Percentiles rank a stretch among this genome's conserved stretches.
Conservation (phyloP, 169 alveolate genomes). For the Cryptosporidium sp. region DNA sequence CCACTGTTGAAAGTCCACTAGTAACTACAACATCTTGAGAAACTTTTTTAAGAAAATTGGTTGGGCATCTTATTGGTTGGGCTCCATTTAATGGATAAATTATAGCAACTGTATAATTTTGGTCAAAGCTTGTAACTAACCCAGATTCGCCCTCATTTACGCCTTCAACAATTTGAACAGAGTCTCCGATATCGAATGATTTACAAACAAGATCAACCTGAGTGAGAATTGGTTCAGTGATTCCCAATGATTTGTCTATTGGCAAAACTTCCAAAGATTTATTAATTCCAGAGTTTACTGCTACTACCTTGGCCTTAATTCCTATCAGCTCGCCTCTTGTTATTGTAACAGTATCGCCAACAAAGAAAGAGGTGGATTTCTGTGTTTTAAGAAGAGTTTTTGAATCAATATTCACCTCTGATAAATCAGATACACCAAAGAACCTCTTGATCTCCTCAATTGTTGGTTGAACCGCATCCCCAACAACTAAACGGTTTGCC, state of each 20-base stretch:
- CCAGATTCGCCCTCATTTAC: slow-evolving; percentile 87
- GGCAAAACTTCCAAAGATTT: slow-evolving; percentile 73
- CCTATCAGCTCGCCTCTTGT: slow-evolving; percentile 84
- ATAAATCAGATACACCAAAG: slow-evolving; percentile 79
- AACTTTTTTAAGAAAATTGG: slow-evolving; percentile 30
- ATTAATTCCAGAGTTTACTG: slow-evolving; percentile 81
- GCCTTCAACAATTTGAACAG: slow-evolving; percentile 86
- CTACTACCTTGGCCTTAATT: slow-evolving; percentile 82
- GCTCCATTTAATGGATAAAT: slow-evolving; percentile 64
- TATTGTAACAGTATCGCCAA: slow-evolving; percentile 86
- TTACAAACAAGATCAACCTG: slow-evolving; percentile 79
- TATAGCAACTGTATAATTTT: slow-evolving; percentile 33
- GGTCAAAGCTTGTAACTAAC: slow-evolving; percentile 78
- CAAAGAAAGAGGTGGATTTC: slow-evolving; percentile 81
- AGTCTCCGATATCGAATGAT: slow-evolving; percentile 86
- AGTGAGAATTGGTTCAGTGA: slow-evolving; percentile 81
- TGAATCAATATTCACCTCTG: slow-evolving; percentile 67
- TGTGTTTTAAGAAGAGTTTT: slow-evolving; percentile 70
- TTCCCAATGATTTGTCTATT: slow-evolving; percentile 83
- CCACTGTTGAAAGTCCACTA: slow-evolving; percentile 78
- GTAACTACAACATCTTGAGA: slow-evolving; percentile 70
- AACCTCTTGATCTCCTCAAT: slow-evolving; percentile 85
- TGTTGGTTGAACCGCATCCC: slow-evolving; percentile 84
- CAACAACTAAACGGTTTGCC: slow-evolving; percentile 80
- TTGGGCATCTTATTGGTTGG: slow-evolving; percentile 65